Evolutionary conservation across 2,329 filamentous ascomycete species (phyloP), one percentile per base, ranked within the genome.

Genomic region (Nigrospora osmanthi): DNA sequence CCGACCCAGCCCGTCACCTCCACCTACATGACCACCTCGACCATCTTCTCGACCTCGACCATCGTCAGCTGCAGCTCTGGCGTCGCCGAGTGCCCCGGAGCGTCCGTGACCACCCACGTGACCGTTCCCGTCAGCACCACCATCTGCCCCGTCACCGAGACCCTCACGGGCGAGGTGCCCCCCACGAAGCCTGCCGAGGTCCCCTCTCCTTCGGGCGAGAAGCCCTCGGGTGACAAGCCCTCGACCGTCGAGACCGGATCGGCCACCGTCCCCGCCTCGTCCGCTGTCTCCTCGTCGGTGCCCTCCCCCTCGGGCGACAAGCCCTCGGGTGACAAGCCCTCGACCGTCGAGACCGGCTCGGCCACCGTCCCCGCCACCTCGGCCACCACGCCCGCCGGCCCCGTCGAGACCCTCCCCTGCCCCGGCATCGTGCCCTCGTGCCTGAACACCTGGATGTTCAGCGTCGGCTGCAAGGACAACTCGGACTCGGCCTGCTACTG

Each of bases 391-490:
- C 55, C 63, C 23, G 48, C 63, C 35, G 54, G 54, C 34, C 64
- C 73, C 38, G 60, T 66, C 12, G 61, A 67, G 59, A 70, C 72
- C 33, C 67, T 75, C 36, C 69, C 72, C 47, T 80, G 81, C 68
- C 89, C 89, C 47, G 68, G 73, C 23, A 78, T 90, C 40, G 83
- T 96, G 41, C 90, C 91, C 51, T 81, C 81, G 61, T 97, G 91
- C 74, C 72, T 97, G 69, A 93, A 91, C 78, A 94, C 89, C 58
- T 96, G 89, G 87, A 69, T 95, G 58, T 78, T 80, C 62, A 68
- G 75, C 49, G 78, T 85, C 42, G 71, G 78, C 61, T 97, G 91
- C 80, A 75, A 76, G 57, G 82, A 87, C 70, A 95, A 95, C 81
- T 83, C 85, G 37, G 88, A 95, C 60, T 69, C 75, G 48, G 67